phyloP scores from a whole-genome alignment of 768 basidiomycete species.

The Pluteus cervinus region DNA sequence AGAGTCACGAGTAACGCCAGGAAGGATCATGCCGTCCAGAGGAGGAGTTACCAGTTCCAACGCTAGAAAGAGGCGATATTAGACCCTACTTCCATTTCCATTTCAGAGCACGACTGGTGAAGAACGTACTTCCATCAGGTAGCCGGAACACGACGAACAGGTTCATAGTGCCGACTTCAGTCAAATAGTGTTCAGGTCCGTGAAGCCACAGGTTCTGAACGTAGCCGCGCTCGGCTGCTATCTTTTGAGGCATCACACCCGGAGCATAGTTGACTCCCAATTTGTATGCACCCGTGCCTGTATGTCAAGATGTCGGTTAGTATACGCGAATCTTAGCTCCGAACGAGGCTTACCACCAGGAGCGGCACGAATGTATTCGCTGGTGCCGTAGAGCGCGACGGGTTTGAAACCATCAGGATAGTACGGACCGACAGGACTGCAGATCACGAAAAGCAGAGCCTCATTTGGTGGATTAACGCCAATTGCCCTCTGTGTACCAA shows the following conservation, averaged over 20 bases:
- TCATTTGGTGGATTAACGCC: slow-evolving; percentile 73
- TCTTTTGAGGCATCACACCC: slow-evolving; percentile 77
- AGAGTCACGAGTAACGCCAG: slow-evolving; percentile 87
- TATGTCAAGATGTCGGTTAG: neutral
- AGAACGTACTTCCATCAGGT: slow-evolving; percentile 50
- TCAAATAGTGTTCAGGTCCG: slow-evolving; percentile 57
- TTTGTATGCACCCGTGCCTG: slow-evolving; percentile 84
- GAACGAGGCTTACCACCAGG: slow-evolving; percentile 69
- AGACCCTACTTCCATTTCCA: too few relatives aligned
- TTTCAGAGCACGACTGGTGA: neutral
- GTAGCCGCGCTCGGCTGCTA: slow-evolving; percentile 73
- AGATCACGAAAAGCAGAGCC: slow-evolving; percentile 82
- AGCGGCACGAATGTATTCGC: slow-evolving; percentile 76
- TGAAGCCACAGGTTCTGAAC: slow-evolving; percentile 88
- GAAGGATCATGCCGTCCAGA: slow-evolving; percentile 87
- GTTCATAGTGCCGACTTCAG: slow-evolving; percentile 90
- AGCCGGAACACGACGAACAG: slow-evolving; percentile 76
- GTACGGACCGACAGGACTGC: slow-evolving; percentile 80
- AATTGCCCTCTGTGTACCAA: slow-evolving; percentile 69
- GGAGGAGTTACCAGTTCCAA: slow-evolving; percentile 85
- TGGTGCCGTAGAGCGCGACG: slow-evolving; percentile 80
- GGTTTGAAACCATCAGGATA: slow-evolving; percentile 88
- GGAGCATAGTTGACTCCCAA: slow-evolving; percentile 88
- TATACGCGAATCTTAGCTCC: neutral
- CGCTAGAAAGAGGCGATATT: slow-evolving; percentile 31